Evolutionary conservation across 192 early-diverging fungal species (phyloP).

Genomic region (Entomortierella parvispora): DNA sequence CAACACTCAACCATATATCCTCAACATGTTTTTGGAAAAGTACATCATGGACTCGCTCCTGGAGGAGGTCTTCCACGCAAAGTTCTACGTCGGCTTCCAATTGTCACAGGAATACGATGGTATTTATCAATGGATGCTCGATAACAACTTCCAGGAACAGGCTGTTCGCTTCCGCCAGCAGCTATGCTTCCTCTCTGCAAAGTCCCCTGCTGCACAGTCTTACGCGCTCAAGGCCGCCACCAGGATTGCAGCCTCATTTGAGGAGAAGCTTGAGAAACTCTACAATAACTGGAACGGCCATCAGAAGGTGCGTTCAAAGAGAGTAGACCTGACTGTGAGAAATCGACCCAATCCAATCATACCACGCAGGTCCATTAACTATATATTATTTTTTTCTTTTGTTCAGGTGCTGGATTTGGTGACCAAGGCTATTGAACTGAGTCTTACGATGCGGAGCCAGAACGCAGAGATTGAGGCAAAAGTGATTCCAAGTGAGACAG

Average conservation of each 20-base stretch:
- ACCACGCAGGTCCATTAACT: background rate
- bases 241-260: conserved; percentile 32
- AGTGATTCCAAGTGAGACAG: conserved; percentile 16
- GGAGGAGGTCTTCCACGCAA: conserved; percentile 54
- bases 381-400: background rate
- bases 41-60: conserved; percentile 62
- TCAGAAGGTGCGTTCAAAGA: conserved; percentile 21
- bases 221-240: conserved; percentile 24
- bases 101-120: conserved; percentile 32
- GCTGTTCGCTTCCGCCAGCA: conserved; percentile 55
- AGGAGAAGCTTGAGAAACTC: conserved; percentile 26
- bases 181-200: conserved; percentile 49
- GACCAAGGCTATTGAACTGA: conserved; percentile 51
- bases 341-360: background rate
- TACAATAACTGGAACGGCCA: conserved; percentile 52
- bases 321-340: too few relatives aligned
- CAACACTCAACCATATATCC: conserved; percentile 48
- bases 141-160: conserved; percentile 49
- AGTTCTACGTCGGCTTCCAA: conserved; percentile 50
- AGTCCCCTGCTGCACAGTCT: conserved; percentile 27
- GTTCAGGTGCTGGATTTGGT: conserved; percentile 51
- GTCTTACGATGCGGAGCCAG: conserved; percentile 57
- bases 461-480: conserved; percentile 35
- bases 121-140: conserved; percentile 50
- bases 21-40: conserved; percentile 62